phyloP scores from a whole-genome alignment of 306 rosid genomes.

The Rosa persica region DNA sequence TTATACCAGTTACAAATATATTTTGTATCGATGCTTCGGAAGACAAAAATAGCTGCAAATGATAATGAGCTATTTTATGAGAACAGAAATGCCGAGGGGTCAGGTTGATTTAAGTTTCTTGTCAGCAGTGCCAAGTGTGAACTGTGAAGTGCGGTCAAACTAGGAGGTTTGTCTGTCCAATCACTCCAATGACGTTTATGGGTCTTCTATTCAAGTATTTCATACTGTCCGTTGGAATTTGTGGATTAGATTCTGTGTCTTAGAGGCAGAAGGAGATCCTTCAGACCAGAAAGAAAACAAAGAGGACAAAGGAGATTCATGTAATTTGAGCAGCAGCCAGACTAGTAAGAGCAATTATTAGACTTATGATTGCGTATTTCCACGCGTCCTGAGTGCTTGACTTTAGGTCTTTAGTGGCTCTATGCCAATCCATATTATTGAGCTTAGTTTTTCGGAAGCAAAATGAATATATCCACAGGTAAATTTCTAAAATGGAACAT shows the following conservation, averaged over 20 bases:
- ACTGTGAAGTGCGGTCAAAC: conserved; percentile 1
- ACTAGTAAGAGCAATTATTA: background rate
- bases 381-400: background rate
- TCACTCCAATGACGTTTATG: background rate
- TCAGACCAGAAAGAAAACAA: background rate
- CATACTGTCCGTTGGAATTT: background rate
- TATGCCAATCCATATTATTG: no score
- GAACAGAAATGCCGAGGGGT: background rate
- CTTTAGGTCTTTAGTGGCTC: no score
- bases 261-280: conserved; percentile 6
- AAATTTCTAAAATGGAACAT: no score
- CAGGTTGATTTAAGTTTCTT: background rate
- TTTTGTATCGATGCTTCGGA: background rate
- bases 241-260: background rate
- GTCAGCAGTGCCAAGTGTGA: background rate
- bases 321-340: background rate
- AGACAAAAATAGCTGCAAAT: background rate
- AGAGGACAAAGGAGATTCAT: background rate
- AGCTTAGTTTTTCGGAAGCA: background rate
- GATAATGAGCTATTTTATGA: background rate
- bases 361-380: background rate
- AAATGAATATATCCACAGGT: background rate
- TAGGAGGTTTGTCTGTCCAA: conserved; percentile 2
- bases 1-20: background rate
- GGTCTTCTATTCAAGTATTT: background rate